A percentile compares a stretch with the other conserved stretches of the same genome.
These are phyloP conservation scores for Solanum clarkiae DNA, from an alignment of 257 asterid species.

Conservation along the genomic window DNA sequence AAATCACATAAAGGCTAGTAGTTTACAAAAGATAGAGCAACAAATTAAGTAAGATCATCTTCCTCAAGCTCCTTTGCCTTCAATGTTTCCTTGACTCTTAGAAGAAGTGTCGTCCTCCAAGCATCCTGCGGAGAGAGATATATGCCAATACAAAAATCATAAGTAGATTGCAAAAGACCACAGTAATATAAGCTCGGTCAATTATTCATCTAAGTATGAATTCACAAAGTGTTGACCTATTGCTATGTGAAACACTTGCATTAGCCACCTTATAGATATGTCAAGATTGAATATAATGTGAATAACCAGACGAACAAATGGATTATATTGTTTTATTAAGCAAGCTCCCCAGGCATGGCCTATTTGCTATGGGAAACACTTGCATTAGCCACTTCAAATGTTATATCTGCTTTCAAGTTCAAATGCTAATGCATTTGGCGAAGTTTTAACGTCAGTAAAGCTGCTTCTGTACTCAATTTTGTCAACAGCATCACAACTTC, in stretches of 20 bases:
- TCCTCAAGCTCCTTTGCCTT: conserved; percentile 94
- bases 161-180: neutral
- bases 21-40: neutral
- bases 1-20: neutral
- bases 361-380: neutral
- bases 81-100: conserved; percentile 91
- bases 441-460: neutral
- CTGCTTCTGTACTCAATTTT: neutral
- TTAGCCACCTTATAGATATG: neutral
- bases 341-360: neutral
- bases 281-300: neutral
- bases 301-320: neutral
- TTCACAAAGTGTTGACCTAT: neutral
- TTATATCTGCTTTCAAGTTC: neutral
- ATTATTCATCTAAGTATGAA: neutral
- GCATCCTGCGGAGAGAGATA: conserved; percentile 43
- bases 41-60: conserved; percentile 72
- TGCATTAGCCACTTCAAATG: neutral
- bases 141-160: neutral
- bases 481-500: neutral
- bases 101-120: conserved; percentile 82
- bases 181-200: neutral
- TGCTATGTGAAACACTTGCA: neutral
- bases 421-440: neutral
- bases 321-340: neutral